Conservation (phyloP, 495 filamentous ascomycete species). For the Xylaria venustula region DNA sequence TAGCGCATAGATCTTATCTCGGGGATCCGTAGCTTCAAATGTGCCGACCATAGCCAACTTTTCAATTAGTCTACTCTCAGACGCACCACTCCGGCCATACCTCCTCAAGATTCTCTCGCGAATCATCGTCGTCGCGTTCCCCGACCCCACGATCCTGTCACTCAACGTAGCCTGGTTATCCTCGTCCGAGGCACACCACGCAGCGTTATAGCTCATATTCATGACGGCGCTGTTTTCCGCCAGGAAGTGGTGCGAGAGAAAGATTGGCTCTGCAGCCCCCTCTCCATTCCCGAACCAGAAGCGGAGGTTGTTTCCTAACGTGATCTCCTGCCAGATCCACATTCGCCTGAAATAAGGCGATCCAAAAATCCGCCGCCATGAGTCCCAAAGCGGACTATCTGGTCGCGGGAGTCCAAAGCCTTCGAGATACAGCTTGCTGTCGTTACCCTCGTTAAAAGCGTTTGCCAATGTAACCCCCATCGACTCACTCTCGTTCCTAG, state of each 20-base stretch:
- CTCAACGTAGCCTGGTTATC: not conserved
- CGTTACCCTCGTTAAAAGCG: not conserved
- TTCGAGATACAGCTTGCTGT: not conserved
- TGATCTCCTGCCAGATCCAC: conserved; percentile 16
- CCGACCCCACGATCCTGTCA: not conserved
- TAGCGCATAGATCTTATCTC: conserved; percentile 15
- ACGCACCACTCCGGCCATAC: not conserved
- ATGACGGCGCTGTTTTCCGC: not conserved
- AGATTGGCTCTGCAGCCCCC: not conserved
- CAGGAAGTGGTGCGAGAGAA: conserved; percentile 2
- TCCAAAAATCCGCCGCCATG: not conserved
- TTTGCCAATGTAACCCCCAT: not conserved
- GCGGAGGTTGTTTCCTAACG: conserved; percentile 1
- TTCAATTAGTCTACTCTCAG: conserved; percentile 9
- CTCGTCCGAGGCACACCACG: not conserved
- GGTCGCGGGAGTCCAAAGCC: not conserved
- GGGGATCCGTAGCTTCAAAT: conserved; percentile 6
- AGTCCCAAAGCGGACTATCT: conserved; percentile 1
- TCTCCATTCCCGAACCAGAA: not conserved
- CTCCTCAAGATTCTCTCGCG: not conserved
- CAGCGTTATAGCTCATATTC: conserved; percentile 13
- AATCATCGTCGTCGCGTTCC: not conserved
- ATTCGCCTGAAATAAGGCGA: conserved; percentile 10
- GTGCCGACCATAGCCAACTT: conserved; percentile 4
- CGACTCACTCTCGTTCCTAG: not conserved